Percentiles rank a stretch among this genome's conserved stretches.
Evolutionary conservation across 495 filamentous ascomycete genomes (phyloP).

Genomic region (Podospora pseudoanserina): DNA sequence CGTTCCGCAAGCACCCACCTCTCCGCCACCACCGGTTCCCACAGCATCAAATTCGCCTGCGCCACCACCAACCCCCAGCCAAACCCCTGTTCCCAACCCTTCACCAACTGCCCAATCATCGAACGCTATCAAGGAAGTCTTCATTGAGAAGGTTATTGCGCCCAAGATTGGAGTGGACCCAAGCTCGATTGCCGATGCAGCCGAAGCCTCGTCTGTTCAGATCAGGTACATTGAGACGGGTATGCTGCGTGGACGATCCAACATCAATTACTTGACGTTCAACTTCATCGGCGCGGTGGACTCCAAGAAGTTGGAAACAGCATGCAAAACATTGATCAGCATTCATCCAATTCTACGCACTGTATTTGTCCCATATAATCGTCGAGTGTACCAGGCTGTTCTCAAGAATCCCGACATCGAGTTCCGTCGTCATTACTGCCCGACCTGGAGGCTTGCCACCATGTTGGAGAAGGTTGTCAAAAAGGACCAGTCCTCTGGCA

Average conservation of each 20-base stretch:
- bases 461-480: constrained; percentile 39
- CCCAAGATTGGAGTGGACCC: constrained; percentile 36
- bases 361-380: constrained; percentile 40
- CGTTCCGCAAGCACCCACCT: background rate
- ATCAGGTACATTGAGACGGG: constrained; percentile 45
- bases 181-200: constrained; percentile 38
- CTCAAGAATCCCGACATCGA: constrained; percentile 38
- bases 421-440: constrained; percentile 40
- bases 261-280: constrained; percentile 45
- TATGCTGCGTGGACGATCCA: constrained; percentile 39
- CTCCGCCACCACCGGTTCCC: background rate
- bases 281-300: constrained; percentile 41
- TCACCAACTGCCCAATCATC: constrained; percentile 14
- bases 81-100: constrained; percentile 4
- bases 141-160: constrained; percentile 33
- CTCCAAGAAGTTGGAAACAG: constrained; percentile 41
- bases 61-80: background rate
- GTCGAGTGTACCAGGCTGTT: constrained; percentile 44
- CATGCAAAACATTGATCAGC: constrained; percentile 37
- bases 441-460: constrained; percentile 39
- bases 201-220: constrained; percentile 43
- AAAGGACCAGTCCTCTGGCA: constrained; percentile 36
- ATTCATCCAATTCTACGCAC: constrained; percentile 47
- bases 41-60: background rate
- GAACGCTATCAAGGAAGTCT: constrained; percentile 28